These are phyloP conservation scores for Teunomyces pallodes DNA, from an alignment of 805 yeast genomes.

Conservation along the genomic window DNA sequence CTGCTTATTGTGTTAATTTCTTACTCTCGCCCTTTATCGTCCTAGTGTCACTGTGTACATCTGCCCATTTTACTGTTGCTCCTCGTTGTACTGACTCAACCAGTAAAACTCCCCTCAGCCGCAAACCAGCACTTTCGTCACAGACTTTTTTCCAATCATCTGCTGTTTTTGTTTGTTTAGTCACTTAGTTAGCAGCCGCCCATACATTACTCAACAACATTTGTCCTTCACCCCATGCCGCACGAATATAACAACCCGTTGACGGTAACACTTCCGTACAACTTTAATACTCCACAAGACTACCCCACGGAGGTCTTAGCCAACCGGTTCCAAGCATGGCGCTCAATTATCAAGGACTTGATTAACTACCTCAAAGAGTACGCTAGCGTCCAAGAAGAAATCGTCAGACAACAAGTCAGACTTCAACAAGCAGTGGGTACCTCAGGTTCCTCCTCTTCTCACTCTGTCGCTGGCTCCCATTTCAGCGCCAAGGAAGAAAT, in stretches of 20 bases:
- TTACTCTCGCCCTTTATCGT: background rate
- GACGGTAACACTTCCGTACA: slow-evolving; percentile 38
- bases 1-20: background rate
- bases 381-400: slow-evolving; percentile 84
- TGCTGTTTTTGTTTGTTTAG: background rate
- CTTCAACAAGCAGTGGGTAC: slow-evolving; percentile 65
- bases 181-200: background rate
- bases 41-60: background rate
- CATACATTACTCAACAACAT: background rate
- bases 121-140: background rate
- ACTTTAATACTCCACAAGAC: slow-evolving; percentile 31
- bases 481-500: slow-evolving; percentile 26
- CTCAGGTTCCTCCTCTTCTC: slow-evolving; percentile 3
- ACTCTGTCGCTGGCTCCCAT: slow-evolving; percentile 9
- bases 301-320: slow-evolving; percentile 86
- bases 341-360: slow-evolving; percentile 71
- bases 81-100: background rate
- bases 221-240: slow-evolving; percentile 8
- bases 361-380: slow-evolving; percentile 74
- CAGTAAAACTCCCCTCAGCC: background rate
- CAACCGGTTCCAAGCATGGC: slow-evolving; percentile 81
- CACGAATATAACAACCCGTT: slow-evolving; percentile 29
- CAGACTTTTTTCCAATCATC: background rate
- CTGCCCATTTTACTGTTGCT: background rate
- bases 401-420: slow-evolving; percentile 76